phyloP scores from a whole-genome alignment of 352 stramenopile species.

The Albugo candida region DNA sequence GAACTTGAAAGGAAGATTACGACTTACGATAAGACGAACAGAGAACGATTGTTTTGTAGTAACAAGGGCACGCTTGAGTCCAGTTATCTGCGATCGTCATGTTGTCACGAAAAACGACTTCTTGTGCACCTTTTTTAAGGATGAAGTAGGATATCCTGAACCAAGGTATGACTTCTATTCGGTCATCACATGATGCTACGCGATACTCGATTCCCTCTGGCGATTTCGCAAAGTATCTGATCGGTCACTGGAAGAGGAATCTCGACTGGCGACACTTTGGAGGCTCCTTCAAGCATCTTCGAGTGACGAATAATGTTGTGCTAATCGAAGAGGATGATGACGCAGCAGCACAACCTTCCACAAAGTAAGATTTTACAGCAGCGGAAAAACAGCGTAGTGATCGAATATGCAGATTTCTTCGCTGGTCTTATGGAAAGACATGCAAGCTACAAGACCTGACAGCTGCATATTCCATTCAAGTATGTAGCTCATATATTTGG shows the following conservation, averaged over 20 bases:
- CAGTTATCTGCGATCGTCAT: too few species aligned
- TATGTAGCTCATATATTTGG: conserved; percentile 5
- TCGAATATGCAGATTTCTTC: conserved; percentile 29
- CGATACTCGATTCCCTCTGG: conserved; percentile 37
- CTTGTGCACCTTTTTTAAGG: too few species aligned
- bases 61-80: too few species aligned
- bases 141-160: too few species aligned
- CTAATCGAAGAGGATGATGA: conserved; percentile 54
- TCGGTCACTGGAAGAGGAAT: conserved; percentile 70
- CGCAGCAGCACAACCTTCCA: conserved; percentile 49
- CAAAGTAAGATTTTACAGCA: conserved; percentile 18
- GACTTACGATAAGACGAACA: too few species aligned
- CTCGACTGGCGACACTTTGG: conserved; percentile 66
- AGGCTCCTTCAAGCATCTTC: conserved; percentile 51
- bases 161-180: too few species aligned
- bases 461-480: conserved; percentile 63
- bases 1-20: too few species aligned
- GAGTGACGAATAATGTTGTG: conserved; percentile 66
- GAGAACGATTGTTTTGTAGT: too few species aligned
- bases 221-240: conserved; percentile 50
- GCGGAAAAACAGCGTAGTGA: background rate
- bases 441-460: conserved; percentile 51
- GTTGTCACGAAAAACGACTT: too few species aligned
- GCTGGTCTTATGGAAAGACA: conserved; percentile 57
- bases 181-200: background rate